phyloP scores from a whole-genome alignment of 148 eudicot genomes.

The Pouteria glomerata region DNA sequence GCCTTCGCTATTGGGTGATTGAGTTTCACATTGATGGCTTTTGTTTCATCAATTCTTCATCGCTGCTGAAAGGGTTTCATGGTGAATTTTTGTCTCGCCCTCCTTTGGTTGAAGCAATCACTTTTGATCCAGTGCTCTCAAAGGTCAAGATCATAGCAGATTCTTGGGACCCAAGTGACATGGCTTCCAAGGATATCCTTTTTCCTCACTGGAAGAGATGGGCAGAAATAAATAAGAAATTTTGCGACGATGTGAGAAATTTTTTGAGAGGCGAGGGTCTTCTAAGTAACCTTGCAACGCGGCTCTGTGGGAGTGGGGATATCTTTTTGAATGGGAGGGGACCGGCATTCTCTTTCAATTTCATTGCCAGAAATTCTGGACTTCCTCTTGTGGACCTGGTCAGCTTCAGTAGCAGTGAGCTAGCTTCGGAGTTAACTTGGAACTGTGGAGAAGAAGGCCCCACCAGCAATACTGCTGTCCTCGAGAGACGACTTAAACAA shows the following conservation, averaged over 20 bases:
- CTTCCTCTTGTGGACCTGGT: slow-evolving; percentile 89
- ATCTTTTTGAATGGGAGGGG: slow-evolving; percentile 65
- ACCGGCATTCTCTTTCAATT: slow-evolving; percentile 83
- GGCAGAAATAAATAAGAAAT: slow-evolving; percentile 77
- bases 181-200: slow-evolving; percentile 25
- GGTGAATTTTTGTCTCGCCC: slow-evolving; percentile 84
- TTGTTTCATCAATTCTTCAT: slow-evolving; percentile 68
- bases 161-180: slow-evolving; percentile 62
- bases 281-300: slow-evolving; percentile 75
- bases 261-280: slow-evolving; percentile 70
- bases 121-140: slow-evolving; percentile 86
- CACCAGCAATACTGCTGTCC: slow-evolving; percentile 54
- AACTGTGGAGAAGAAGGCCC: slow-evolving; percentile 98
- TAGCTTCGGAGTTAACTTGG: slow-evolving; percentile 77
- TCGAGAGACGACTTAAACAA: slow-evolving; percentile 80
- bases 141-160: slow-evolving; percentile 80
- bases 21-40: slow-evolving; percentile 93
- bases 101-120: slow-evolving; percentile 81
- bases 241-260: slow-evolving; percentile 58
- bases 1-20: slow-evolving; percentile 80
- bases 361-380: slow-evolving; percentile 58
- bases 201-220: slow-evolving; percentile 99
- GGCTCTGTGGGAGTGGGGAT: slow-evolving; percentile 97
- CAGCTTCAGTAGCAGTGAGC: slow-evolving; percentile 54
- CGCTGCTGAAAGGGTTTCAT: slow-evolving; percentile 59